Conservation (phyloP, 139 green algal genomes). For the Spirogloea muscicola region DNA sequence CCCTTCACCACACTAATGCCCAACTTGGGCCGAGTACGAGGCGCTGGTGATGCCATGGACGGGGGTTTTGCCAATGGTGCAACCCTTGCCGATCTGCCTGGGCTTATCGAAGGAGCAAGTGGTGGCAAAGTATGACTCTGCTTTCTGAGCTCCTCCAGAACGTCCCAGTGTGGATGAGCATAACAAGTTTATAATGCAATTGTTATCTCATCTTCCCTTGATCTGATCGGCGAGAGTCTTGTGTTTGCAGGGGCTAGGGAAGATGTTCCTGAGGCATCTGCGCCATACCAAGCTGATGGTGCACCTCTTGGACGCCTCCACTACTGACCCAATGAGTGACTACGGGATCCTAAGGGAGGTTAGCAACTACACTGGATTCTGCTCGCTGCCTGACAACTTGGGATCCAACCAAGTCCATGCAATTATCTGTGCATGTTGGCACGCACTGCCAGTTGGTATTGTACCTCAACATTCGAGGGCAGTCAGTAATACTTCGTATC, state of each 20-base stretch:
- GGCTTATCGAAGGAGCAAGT: slow-evolving; percentile 74
- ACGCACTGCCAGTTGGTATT: slow-evolving; percentile 6
- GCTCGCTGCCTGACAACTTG: too few species aligned
- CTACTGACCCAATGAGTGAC: slow-evolving; percentile 65
- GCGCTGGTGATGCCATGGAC: slow-evolving; percentile 10
- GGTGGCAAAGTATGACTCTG: slow-evolving; percentile 51
- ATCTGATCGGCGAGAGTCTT: too few species aligned
- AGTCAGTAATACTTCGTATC: too few species aligned
- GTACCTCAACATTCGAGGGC: too few species aligned
- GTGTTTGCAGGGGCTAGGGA: slow-evolving; percentile 62
- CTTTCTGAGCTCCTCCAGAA: too few species aligned
- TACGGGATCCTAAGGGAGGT: slow-evolving; percentile 63
- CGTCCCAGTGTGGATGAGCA: too few species aligned
- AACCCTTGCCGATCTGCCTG: slow-evolving; percentile 70
- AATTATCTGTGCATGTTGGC: background rate
- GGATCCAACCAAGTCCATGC: background rate
- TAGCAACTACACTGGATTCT: background rate
- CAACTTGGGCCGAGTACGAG: slow-evolving; percentile 71
- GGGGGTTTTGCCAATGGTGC: background rate
- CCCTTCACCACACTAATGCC: slow-evolving; percentile 94
- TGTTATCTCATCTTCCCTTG: too few species aligned
- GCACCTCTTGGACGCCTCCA: slow-evolving; percentile 73
- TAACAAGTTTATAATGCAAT: too few species aligned
- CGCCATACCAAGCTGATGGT: slow-evolving; percentile 65
- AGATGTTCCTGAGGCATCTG: slow-evolving; percentile 84